A percentile compares a stretch with the other conserved stretches of the same genome.
These are phyloP conservation scores for Vitis cinerea DNA, from an alignment of 164 flowering plant genomes.

Conservation along the genomic window DNA sequence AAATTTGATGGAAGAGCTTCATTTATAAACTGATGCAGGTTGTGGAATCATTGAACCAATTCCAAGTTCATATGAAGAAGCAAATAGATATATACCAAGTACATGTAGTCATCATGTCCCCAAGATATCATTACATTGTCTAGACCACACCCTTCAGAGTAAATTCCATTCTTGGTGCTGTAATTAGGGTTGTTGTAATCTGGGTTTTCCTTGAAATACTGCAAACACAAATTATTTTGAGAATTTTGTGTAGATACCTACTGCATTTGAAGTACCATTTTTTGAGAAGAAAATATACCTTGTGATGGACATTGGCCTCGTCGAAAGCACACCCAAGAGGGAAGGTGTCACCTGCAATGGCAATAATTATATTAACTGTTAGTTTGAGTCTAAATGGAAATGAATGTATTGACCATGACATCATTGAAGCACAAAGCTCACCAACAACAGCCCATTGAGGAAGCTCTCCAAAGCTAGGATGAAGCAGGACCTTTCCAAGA, in stretches of 20 bases:
- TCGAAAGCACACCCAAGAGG: constrained; percentile 82
- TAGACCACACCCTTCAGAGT: constrained; percentile 59
- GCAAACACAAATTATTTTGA: neutral
- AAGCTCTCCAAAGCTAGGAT: constrained; percentile 45
- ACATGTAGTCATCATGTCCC: constrained; percentile 83
- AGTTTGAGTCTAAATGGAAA: too few relatives aligned
- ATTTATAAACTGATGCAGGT: too few relatives aligned
- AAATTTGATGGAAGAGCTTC: neutral
- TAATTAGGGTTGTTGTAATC: constrained; percentile 48
- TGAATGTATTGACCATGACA: neutral
- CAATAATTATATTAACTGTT: too few relatives aligned
- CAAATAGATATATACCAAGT: constrained; percentile 37
- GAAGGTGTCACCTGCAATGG: constrained; percentile 63
- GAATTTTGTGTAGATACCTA: neutral
- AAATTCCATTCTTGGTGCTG: constrained; percentile 56
- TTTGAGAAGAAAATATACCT: constrained; percentile 33
- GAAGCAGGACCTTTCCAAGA: constrained; percentile 69
- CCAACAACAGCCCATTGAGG: constrained; percentile 75
- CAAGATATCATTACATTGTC: constrained; percentile 59
- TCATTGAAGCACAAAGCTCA: neutral
- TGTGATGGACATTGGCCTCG: constrained; percentile 61
- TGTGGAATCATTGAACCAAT: neutral
- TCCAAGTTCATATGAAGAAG: neutral
- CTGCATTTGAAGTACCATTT: neutral
- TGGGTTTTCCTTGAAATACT: constrained; percentile 59